phyloP scores from a whole-genome alignment of 768 basidiomycete species.

The Lactarius evosmus region DNA sequence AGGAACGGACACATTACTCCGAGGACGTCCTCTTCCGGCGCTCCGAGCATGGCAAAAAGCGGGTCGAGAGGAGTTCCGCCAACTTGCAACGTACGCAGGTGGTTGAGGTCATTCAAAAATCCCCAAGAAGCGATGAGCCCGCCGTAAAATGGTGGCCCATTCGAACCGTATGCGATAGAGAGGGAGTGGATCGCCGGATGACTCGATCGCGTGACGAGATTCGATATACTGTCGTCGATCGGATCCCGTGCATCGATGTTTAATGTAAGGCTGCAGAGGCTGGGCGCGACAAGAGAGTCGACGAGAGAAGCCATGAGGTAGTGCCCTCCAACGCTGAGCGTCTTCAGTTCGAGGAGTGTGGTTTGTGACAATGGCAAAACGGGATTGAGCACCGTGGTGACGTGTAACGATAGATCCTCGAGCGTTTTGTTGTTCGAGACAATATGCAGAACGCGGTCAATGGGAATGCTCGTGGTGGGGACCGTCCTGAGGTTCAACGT shows the following conservation, averaged over 20 bases:
- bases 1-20: constrained; percentile 64
- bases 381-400: constrained; percentile 56
- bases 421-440: constrained; percentile 56
- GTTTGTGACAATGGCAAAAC: constrained; percentile 59
- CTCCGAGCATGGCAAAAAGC: constrained; percentile 53
- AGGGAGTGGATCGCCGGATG: constrained; percentile 56
- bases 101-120: constrained; percentile 57
- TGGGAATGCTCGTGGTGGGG: constrained; percentile 56
- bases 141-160: constrained; percentile 46
- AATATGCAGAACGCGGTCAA: constrained; percentile 69
- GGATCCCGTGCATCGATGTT: constrained; percentile 76
- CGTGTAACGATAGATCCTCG: constrained; percentile 55
- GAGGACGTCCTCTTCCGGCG: constrained; percentile 56
- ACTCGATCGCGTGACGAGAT: constrained; percentile 57
- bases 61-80: constrained; percentile 67
- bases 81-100: constrained; percentile 57
- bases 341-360: constrained; percentile 52
- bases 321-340: constrained; percentile 63
- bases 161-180: constrained; percentile 56
- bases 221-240: constrained; percentile 65
- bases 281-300: constrained; percentile 58
- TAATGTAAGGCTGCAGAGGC: constrained; percentile 54
- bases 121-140: constrained; percentile 63
- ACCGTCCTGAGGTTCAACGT: constrained; percentile 63
- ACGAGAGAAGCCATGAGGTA: constrained; percentile 58